phyloP scores from a whole-genome alignment of 106 monocot genomes.

The Platanthera zijinensis region DNA sequence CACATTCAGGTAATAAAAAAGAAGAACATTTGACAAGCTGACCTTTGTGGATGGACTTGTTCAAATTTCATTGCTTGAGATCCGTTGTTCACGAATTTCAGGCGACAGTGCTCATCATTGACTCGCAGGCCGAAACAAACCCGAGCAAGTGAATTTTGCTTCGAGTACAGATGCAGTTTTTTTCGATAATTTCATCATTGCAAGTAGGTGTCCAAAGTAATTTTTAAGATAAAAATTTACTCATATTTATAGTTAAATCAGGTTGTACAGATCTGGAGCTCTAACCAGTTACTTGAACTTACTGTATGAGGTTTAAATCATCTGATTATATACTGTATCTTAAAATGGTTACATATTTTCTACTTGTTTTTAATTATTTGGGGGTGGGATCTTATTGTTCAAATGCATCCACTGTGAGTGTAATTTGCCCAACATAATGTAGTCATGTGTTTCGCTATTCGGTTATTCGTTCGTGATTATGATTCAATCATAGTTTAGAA shows the following conservation, averaged over 20 bases:
- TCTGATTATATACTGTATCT: background rate
- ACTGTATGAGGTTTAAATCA: background rate
- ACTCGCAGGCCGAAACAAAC: background rate
- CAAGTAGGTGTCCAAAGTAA: background rate
- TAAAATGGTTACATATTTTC: no score
- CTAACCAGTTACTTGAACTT: background rate
- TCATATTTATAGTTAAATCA: constrained; percentile 1
- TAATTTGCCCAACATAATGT: no score
- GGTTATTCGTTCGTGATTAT: no score
- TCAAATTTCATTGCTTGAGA: background rate
- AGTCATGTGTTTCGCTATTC: no score
- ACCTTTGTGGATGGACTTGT: background rate
- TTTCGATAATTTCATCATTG: background rate
- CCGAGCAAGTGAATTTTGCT: background rate
- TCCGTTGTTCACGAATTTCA: background rate
- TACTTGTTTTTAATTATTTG: no score
- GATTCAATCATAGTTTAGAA: no score
- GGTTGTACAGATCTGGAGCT: constrained; percentile 3
- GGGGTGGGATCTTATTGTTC: no score
- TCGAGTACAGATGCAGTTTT: background rate
- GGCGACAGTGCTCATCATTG: background rate
- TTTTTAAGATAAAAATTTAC: background rate
- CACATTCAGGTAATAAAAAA: background rate
- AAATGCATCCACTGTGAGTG: no score
- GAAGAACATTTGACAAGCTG: background rate